Conservation (phyloP, 75 land plant species). For the Pinus taeda region DNA sequence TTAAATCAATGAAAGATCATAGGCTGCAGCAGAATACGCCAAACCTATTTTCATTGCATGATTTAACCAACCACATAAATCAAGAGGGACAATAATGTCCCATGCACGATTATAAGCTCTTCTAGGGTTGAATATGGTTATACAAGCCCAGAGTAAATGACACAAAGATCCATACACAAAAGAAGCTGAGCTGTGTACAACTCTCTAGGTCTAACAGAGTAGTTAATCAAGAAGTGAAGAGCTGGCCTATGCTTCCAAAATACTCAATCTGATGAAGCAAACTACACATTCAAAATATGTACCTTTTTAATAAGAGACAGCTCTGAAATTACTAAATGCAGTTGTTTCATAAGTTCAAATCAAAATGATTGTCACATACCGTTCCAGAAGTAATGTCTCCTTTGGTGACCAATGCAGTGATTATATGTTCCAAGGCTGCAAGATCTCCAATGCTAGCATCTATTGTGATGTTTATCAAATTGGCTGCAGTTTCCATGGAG, state of each 20-base stretch:
- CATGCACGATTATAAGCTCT: neutral
- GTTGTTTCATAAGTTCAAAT: too few relatives aligned
- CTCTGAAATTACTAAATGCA: neutral
- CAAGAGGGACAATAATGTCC: neutral
- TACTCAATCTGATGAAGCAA: neutral
- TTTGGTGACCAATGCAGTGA: constrained; percentile 66
- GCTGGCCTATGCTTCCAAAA: neutral
- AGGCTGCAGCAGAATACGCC: neutral
- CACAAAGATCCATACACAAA: neutral
- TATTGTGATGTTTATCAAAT: constrained; percentile 70
- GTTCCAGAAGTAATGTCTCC: constrained; percentile 73
- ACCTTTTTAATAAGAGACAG: neutral
- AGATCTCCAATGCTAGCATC: constrained; percentile 93
- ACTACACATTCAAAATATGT: neutral
- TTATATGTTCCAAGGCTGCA: constrained; percentile 74
- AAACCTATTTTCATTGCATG: neutral
- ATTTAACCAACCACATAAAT: neutral
- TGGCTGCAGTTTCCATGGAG: constrained; percentile 77
- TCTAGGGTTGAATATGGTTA: neutral
- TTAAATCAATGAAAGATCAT: neutral
- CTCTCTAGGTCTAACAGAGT: neutral
- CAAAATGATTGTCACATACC: constrained; percentile 33
- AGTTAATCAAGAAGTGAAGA: neutral
- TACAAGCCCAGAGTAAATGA: neutral
- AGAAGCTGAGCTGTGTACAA: neutral